Base-by-base conservation (phyloP, 2,329 filamentous ascomycete species). In the Coniochaeta prunicola region DNA sequence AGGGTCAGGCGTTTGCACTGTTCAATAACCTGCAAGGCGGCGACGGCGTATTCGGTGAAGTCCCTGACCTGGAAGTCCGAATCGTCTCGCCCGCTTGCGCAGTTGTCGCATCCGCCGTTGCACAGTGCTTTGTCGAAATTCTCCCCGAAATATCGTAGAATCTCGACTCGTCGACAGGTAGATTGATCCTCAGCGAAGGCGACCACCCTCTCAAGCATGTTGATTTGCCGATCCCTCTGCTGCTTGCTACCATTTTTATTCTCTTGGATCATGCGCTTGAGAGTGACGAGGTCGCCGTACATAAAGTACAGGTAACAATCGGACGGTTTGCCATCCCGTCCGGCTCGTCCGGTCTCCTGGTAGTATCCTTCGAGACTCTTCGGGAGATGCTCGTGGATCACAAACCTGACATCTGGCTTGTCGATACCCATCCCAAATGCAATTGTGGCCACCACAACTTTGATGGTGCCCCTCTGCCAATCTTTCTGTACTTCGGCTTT, bases 361-460 rank as follows among this genome's bases (percentile, higher is more conserved):
- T 99, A 99, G 72, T 99, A 99, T 0, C 94, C 94, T 74, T 99
- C 94, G 58, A 99, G 77, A 66, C 91, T 97, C 73, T 99, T 97
- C 1, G 94, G 94, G 6, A 99, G 80, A 48, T 87, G 90, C 67
- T 96, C 88, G 69, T 99, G 96, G 42, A 99, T 91, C 34, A 99
- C 94, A 70, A 96, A 99, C 30, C 94, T 89, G 54, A 99, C 94
- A 70, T 99, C 89, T 0, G 92, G 85, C 72, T 99, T 99, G 77
- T 99, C 94, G 64, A 99, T 99, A n/a, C 94, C 94, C 94, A 99
- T 99, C 7, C 94, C 94, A 70, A 99, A 99, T 26, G 94, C 94
- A 71, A 99, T 97, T 0, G 94, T 99, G 21, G 94, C 96, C 56
- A 99, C 94, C 48, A 99, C 96, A 34, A 99, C 90, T 65, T 96